Conservation (phyloP, 768 basidiomycete species). For the Neoboletus magnificus region DNA sequence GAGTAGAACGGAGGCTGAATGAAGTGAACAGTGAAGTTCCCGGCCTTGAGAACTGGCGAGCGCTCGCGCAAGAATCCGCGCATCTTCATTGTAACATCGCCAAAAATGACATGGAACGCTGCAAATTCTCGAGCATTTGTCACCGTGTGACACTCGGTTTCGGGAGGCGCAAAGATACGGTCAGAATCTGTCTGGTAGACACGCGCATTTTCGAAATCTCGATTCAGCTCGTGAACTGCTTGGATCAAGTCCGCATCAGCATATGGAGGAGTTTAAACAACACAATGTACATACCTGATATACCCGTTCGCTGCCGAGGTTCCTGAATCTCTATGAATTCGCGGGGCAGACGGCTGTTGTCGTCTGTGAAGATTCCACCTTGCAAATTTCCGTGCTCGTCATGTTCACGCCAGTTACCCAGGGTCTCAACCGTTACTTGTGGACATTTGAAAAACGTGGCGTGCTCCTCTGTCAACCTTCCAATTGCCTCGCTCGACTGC, state of each 20-base stretch:
- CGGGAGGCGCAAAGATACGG: not conserved
- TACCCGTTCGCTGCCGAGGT: not conserved
- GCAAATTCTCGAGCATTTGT: not conserved
- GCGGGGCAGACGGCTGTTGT: not conserved
- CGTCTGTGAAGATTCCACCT: not conserved
- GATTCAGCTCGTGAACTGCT: not conserved
- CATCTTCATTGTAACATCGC: not conserved
- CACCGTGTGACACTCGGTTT: not conserved
- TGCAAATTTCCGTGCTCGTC: not conserved
- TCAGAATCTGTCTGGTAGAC: not conserved
- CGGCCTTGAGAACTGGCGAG: not conserved
- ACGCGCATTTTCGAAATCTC: not conserved
- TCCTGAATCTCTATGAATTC: not conserved
- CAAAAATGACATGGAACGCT: not conserved
- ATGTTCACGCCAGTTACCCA: not conserved
- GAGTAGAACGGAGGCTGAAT: conserved; percentile 12
- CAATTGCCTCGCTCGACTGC: not conserved
- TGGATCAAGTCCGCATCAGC: not conserved
- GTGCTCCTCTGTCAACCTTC: not conserved
- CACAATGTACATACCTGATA: not conserved
- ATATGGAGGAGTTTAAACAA: not conserved
- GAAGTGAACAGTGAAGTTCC: conserved; percentile 10
- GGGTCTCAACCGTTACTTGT: not conserved
- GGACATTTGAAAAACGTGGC: not conserved
- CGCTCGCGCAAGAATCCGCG: accelerated